Base-by-base conservation (phyloP, 2,329 filamentous ascomycete genomes). In the Alternaria sp. region DNA sequence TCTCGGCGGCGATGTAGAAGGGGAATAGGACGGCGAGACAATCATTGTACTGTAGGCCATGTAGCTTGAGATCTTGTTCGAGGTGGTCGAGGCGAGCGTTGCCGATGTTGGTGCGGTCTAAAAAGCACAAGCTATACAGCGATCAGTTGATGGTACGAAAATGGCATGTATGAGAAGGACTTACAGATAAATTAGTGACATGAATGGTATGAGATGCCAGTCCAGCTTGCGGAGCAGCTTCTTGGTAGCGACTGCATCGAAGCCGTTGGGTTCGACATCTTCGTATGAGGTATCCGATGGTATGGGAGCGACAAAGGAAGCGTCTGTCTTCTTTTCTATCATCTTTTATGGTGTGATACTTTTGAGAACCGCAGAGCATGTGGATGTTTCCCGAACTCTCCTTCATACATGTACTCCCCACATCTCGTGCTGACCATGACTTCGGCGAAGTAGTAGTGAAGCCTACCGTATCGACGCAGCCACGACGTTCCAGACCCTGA, bases 131-230 rank as follows among this genome's bases (percentile, higher is more conserved):
- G 13, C 50, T 62, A 15, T 7, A 28, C 28, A 5, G 12, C 10
- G 40, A 23, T 57, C 30, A 54, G 50, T 40, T 6, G 6, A 25
- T 13, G 26, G 10, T 32, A 12, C 19, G 5, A 2, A 0, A 13
- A 15, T 4, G 26, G 11, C 25, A 1, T 26, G 11, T 23, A 1
- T 1, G 10, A 32, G 17, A 19, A 13, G 21, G 26, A 71, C 78
- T 63, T 61, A 83, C 79, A 89, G 78, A 66, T 89, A 89, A 17
- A 90, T 82, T 0, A 89, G 72, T 5, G 86, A 84, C 65, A 89
- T 83, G 74, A 88, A 86, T 1, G 88, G 88, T 47, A 89, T 84
- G 21, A 90, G 82, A 70, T 83, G 80, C 80, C 83, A 78, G 74
- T 89, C 84, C 66, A 87, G 80, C 76, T 86, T 86, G 69, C 84